Conservation (phyloP, 2,329 filamentous ascomycete genomes). For the Septoria linicola region DNA sequence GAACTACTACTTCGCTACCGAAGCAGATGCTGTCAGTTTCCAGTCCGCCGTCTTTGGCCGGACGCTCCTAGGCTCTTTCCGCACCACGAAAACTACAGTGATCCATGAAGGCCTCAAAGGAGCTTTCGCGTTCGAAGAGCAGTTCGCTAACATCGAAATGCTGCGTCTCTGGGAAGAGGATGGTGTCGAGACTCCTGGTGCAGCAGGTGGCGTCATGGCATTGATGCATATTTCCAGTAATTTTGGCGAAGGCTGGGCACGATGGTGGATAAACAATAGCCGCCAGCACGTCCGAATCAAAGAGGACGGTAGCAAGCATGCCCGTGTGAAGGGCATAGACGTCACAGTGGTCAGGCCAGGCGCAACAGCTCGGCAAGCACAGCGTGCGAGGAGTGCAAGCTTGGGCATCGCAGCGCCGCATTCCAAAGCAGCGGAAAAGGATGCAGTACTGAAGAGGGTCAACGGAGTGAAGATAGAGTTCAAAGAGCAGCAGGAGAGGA, state of each 20-base stretch:
- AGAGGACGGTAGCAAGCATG: conserved; percentile 41
- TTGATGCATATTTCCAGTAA: conserved; percentile 47
- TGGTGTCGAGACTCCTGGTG: conserved; percentile 34
- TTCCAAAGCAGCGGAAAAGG: conserved; percentile 22
- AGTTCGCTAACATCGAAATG: conserved; percentile 51
- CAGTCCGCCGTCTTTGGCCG: conserved; percentile 50
- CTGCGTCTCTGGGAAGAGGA: conserved; percentile 50
- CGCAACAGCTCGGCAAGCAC: conserved; percentile 13
- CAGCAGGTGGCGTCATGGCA: conserved; percentile 44
- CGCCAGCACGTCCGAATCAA: conserved; percentile 42
- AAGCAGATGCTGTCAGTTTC: conserved; percentile 41
- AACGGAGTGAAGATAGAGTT: conserved; percentile 47
- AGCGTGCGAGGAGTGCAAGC: conserved; percentile 15
- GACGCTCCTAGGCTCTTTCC: conserved; percentile 44
- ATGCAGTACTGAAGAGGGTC: conserved; percentile 38
- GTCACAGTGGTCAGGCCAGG: conserved; percentile 39
- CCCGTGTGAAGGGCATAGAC: conserved; percentile 46
- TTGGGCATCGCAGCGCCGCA: conserved; percentile 33
- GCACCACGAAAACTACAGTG: conserved; percentile 47
- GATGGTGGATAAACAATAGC: conserved; percentile 47
- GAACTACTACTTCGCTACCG: conserved; percentile 44
- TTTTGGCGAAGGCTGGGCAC: conserved; percentile 45
- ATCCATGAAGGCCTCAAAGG: conserved; percentile 46
- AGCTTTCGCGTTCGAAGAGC: conserved; percentile 47
- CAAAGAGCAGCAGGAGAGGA: conserved; percentile 44